Evolutionary conservation across 2,329 filamentous ascomycete species (phyloP), one percentile per base, ranked within the genome.

Genomic region (Thielaviopsis euricoi): DNA sequence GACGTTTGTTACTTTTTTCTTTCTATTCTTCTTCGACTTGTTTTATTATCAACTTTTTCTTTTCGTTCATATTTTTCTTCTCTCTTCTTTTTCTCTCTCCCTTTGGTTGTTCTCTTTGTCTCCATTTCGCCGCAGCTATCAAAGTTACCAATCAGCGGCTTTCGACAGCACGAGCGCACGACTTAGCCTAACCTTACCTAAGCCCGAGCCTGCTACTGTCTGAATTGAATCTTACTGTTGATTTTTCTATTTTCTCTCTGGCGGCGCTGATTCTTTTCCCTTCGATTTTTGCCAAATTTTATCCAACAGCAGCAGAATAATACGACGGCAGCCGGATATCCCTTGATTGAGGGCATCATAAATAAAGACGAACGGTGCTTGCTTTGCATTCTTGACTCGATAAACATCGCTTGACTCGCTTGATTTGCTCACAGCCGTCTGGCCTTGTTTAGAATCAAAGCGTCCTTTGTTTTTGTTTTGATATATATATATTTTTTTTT

Each of bases 1-100:
- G n/a, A 33, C 29, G 29, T 33, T 33, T 33, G 29, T 10, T 33
- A 10, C 29, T 33, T 4, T 33, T 4, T 26, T 26, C 4, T 33
- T 33, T 33, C 29, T 29, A 13, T 17, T 40, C 51, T 61, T 61
- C 56, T 63, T 62, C 52, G 62, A 61, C 59, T 65, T 62, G 62
- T 57, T 60, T 61, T 62, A 59, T 61, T 58, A 53, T 57, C 60
- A 43, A 26, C 40, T 56, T 53, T 52, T 53, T 13, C 2, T 5
- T 12, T 50, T 3, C 7, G 6, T 22, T 22, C 6, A 2, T 22
- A 21, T 22, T 50, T n/a, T 2, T 50, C 5, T 15, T 50, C 7
- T 50, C 15, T 22, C 6, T 51, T 51, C 48, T 23, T 10, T 51
- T 10, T 2, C 17, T 50, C 15, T 50, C 19, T 50, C 19, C 21